Evolutionary conservation across 495 filamentous ascomycete genomes (phyloP).

Genomic region (Astrocystis sublimbata): DNA sequence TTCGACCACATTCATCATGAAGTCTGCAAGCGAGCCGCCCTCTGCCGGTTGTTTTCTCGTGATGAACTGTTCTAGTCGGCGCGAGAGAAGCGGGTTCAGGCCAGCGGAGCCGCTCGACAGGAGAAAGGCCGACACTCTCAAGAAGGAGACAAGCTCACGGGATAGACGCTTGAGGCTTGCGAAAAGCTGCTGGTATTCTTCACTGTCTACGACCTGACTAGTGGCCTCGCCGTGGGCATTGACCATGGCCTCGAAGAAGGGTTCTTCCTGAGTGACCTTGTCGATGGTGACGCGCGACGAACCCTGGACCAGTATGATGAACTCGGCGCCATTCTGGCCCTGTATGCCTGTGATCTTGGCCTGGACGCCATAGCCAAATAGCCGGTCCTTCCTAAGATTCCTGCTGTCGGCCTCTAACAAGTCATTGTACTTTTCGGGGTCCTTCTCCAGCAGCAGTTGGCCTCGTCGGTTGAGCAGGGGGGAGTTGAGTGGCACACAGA

Average conservation of each 20-base stretch:
- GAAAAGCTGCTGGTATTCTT: conserved; percentile 62
- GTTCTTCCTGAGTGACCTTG: conserved; percentile 71
- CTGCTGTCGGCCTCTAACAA: conserved; percentile 51
- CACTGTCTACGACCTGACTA: conserved; percentile 21
- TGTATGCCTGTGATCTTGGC: conserved; percentile 84
- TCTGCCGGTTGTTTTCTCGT: conserved; percentile 71
- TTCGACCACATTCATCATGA: conserved; percentile 89
- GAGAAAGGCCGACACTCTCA: conserved; percentile 75
- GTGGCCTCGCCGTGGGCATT: conserved; percentile 38
- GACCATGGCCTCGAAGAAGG: conserved; percentile 83
- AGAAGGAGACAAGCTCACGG: conserved; percentile 74
- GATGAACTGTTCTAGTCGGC: conserved; percentile 84
- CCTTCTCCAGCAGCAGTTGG: conserved; percentile 60
- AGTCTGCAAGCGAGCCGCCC: conserved; percentile 89
- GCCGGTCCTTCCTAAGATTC: conserved; percentile 66
- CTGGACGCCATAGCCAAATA: conserved; percentile 74
- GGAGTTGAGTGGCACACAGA: conserved; percentile 78
- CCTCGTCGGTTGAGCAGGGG: conserved; percentile 67
- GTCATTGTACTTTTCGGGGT: conserved; percentile 50
- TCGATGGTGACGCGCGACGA: conserved; percentile 73
- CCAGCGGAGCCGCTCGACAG: conserved; percentile 59
- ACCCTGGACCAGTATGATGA: conserved; percentile 84
- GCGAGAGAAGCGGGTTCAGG: conserved; percentile 78
- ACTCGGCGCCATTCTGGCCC: conserved; percentile 73
- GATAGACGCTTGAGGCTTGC: conserved; percentile 77